Evolutionary conservation across 1,284 basidiomycete genomes (phyloP).

Genomic region (Mycena citricolor): DNA sequence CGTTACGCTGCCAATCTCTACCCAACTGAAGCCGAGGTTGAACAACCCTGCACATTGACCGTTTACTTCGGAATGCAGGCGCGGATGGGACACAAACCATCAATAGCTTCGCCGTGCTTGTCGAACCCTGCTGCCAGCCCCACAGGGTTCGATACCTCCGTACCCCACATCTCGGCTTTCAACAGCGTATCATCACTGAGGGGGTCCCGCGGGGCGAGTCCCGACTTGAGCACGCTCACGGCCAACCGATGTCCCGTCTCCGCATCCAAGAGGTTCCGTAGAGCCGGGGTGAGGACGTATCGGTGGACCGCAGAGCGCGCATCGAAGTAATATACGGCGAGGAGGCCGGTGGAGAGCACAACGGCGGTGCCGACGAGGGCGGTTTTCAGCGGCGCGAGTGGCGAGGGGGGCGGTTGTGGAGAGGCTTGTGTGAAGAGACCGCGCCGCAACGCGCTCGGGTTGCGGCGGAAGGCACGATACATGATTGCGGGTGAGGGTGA

Average conservation of each 20-base stretch:
- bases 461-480: too few species aligned
- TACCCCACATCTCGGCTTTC: conserved; percentile 83
- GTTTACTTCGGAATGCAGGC: conserved; percentile 3
- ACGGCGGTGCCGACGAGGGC: conserved; percentile 42
- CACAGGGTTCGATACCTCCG: conserved; percentile 79
- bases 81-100: conserved; percentile 51
- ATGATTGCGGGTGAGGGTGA: too few species aligned
- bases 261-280: conserved; percentile 73
- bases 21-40: conserved; percentile 95
- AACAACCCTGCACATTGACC: conserved; percentile 62
- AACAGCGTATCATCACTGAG: conserved; percentile 72
- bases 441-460: conserved; percentile 11
- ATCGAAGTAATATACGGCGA: conserved; percentile 86
- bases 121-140: conserved; percentile 97
- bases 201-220: conserved; percentile 78
- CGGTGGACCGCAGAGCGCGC: conserved; percentile 84
- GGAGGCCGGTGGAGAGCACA: conserved; percentile 54
- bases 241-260: conserved; percentile 88
- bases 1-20: conserved; percentile 95
- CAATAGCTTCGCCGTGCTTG: conserved; percentile 95
- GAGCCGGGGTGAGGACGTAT: conserved; percentile 76
- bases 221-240: conserved; percentile 73
- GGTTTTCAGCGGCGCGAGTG: conserved; percentile 25
- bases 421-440: conserved; percentile 9
- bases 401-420: too few species aligned